Percentiles rank a stretch among this genome's conserved stretches.
Evolutionary conservation across 2,329 filamentous ascomycete genomes (phyloP).

Genomic region (Fusarium hainanense): DNA sequence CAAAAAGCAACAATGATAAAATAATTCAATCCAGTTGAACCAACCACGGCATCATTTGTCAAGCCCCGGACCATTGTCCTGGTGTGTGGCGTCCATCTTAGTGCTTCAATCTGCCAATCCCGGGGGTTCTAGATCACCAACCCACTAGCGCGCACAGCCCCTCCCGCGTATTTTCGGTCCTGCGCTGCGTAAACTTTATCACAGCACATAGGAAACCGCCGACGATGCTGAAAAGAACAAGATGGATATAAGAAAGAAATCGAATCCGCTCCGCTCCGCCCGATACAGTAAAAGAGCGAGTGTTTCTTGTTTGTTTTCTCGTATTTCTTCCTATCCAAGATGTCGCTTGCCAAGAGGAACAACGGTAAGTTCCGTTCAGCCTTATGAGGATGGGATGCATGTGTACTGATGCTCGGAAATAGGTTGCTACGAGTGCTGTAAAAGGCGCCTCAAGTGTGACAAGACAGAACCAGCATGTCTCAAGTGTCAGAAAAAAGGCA

Average conservation of each 20-base stretch:
- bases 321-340: background rate
- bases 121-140: background rate
- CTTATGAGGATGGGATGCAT: background rate
- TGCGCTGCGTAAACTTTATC: background rate
- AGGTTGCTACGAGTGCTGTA: slow-evolving; percentile 55
- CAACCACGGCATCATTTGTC: background rate
- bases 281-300: slow-evolving; percentile 2
- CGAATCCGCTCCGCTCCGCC: background rate
- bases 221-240: background rate
- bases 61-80: background rate
- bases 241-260: slow-evolving; percentile 1
- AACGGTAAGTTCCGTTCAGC: slow-evolving; percentile 32
- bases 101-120: background rate
- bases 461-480: slow-evolving; percentile 52
- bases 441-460: slow-evolving; percentile 54
- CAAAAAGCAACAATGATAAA: background rate
- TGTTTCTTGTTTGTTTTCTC: background rate
- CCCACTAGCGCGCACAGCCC: background rate
- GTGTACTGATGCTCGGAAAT: background rate
- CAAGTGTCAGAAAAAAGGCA: slow-evolving; percentile 54
- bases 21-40: background rate
- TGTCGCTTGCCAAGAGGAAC: slow-evolving; percentile 47
- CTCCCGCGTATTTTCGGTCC: background rate
- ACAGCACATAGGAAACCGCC: background rate
- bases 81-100: background rate